Evolutionary conservation across 345 rosid species (phyloP).

Genomic region (Bruguiera gymnorhiza): DNA sequence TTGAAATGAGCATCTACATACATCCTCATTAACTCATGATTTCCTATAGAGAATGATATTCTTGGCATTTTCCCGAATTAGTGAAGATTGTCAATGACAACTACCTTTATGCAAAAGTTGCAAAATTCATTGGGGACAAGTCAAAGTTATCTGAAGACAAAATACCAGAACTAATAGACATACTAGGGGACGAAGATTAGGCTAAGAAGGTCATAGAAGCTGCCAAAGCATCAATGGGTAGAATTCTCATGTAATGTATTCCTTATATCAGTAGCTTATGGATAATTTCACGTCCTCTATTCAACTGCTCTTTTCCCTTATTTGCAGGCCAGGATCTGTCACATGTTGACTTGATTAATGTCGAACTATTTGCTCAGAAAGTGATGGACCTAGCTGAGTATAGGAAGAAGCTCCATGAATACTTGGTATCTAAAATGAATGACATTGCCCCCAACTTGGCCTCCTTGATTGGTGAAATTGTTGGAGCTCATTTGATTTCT

Average conservation of each 20-base stretch:
- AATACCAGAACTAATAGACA: conserved; percentile 55
- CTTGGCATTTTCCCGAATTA: conserved; percentile 97
- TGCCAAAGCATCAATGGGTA: conserved; percentile 97
- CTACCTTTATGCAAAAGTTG: conserved; percentile 70
- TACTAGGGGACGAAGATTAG: conserved; percentile 86
- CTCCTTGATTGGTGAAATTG: conserved; percentile 86
- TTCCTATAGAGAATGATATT: conserved; percentile 86
- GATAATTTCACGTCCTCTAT: not conserved
- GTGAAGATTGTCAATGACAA: conserved; percentile 94
- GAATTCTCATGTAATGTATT: conserved; percentile 9
- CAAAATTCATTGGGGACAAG: conserved; percentile 72
- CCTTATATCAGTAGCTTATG: not conserved
- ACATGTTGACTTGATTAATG: conserved; percentile 76
- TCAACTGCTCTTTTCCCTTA: conserved; percentile 6
- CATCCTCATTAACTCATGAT: not conserved
- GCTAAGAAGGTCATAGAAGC: conserved; percentile 88
- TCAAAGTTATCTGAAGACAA: conserved; percentile 60
- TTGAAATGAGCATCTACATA: not conserved
- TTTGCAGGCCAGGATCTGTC: conserved; percentile 80
- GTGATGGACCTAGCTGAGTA: conserved; percentile 82
- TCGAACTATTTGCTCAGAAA: conserved; percentile 72
- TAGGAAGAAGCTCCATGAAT: conserved; percentile 80
- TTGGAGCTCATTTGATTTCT: conserved; percentile 88
- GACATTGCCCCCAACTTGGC: conserved; percentile 94
- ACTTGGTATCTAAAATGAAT: conserved; percentile 78